Conservation (phyloP, 2,329 filamentous ascomycete species). For the Mycosphaerella sp. region DNA sequence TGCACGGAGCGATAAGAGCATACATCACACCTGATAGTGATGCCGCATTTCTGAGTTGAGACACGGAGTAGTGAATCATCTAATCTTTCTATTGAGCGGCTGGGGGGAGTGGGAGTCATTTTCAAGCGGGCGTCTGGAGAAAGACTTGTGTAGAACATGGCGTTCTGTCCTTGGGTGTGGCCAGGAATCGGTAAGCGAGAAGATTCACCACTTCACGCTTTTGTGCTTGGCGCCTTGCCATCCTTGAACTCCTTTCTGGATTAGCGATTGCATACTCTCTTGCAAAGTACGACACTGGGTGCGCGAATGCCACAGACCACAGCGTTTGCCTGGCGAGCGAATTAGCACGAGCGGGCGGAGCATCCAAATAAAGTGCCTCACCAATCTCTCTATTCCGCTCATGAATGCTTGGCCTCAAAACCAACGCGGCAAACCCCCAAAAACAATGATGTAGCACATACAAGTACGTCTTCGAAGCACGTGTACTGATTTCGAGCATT, state of each 20-base stretch:
- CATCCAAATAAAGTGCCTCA: too few species aligned
- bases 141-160: constrained; percentile 6
- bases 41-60: constrained; percentile 13
- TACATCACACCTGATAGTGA: constrained; percentile 10
- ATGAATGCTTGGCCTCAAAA: too few species aligned
- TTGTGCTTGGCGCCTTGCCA: constrained; percentile 19
- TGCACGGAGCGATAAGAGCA: constrained; percentile 17
- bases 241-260: constrained; percentile 14
- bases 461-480: too few species aligned
- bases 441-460: too few species aligned
- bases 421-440: too few species aligned
- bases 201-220: constrained; percentile 8
- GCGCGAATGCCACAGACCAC: neutral
- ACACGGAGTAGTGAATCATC: constrained; percentile 19
- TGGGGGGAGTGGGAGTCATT: constrained; percentile 12
- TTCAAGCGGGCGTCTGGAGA: constrained; percentile 10
- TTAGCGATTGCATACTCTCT: constrained; percentile 22
- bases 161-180: constrained; percentile 10
- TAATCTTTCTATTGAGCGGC: constrained; percentile 17
- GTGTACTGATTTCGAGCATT: too few species aligned
- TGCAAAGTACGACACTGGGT: constrained; percentile 14
- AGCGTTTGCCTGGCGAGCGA: neutral
- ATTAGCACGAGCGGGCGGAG: too few species aligned
- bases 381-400: too few species aligned
- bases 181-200: neutral